Evolutionary conservation across 2,329 filamentous ascomycete genomes (phyloP), one percentile per base, ranked within the genome.

Genomic region (Epichloe festucae): DNA sequence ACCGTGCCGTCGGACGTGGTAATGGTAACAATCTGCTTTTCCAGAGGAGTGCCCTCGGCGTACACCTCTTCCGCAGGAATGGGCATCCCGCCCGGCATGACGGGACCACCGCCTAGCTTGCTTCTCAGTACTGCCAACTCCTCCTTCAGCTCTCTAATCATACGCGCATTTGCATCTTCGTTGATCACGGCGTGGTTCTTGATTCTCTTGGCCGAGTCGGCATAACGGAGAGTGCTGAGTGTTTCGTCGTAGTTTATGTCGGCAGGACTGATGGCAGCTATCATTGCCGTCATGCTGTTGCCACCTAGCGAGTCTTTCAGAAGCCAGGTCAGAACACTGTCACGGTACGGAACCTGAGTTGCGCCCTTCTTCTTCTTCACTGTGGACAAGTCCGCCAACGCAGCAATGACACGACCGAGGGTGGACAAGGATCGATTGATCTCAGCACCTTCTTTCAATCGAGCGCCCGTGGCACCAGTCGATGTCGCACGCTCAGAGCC

Each of bases 171-270:
- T 46, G 93, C 91, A 70, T 98, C 93, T 67, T 98, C 93, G 73
- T 98, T 98, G 67, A 98, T 87, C 48, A 98, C 93, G 52, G 93
- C 93, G 67, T 98, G 93, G 72, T 98, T 98, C 88, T 97, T 97
- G 77, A 98, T 98, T 61, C 93, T 84, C 73, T 98, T 98, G 27
- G 93, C 93, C 7, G 89, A 96, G 65, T 98, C 91, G 52, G 94
- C 93, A 68, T 98, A 98, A 62, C 94, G 82, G 31, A 98, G 76
- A 1, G 93, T 98, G 65, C 90, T 93, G 17, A 98, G 76, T 0
- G 94, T 98, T 69, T 98, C 93, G 58, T 98, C 93, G 64, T 95
- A 97, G 70, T 98, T 98, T 73, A 97, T 97, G 69, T 98, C 93
- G 51, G 93, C 93, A 4, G 93, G 93, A 62, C 90, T 96, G 64